Base-by-base conservation (phyloP, 192 early-diverging fungal species). In the Linnemannia zychae region DNA sequence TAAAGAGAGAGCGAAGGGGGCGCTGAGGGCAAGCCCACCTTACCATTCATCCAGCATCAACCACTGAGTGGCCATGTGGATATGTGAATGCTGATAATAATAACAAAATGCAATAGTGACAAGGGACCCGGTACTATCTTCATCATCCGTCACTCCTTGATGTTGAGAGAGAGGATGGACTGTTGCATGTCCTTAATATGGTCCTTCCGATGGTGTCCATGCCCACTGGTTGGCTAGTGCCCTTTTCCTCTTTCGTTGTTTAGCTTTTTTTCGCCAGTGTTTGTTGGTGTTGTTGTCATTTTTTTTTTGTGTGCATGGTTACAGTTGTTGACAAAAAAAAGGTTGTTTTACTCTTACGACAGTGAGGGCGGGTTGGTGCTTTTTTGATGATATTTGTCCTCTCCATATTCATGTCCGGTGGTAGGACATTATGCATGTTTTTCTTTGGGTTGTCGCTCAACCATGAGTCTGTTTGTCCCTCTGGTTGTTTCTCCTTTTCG, bases 221-320 rank as follows among this genome's bases (percentile, higher is more conserved):
- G 33, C 18, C 33, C 67, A 69, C 37, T 16, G 67, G 37, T 38
- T 36, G 38, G 38, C 67, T 24, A 69, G 67, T 36, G 7, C 36
- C 67, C 38, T 69, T 69, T 69, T 68, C 9, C 40, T 9, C 15
- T 90, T 89, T 95, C 96, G 97, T 57, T 98, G 92, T 83, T 98
- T 97, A 1, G 97, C 97, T 77, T 99, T 97, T 77, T 89, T 93
- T n/a, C n/a, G 52, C 94, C 91, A 13, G 89, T 87, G 81, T 94
- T 93, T 82, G 90, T 87, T 72, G 57, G 49, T 33, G n/a, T n/a
- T n/a, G n/a, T n/a, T n/a, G n/a, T n/a, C n/a, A n/a, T n/a, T n/a
- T 40, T 24, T 24, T 89, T 80, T 80, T 89, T 90, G 73, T 94
- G 93, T 13, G 92, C 92, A 75, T 92, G 93, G 67, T 93, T 86